A percentile compares a stretch with the other conserved stretches of the same genome.
phyloP scores from a whole-genome alignment of 768 basidiomycete genomes.

The Lactifluus hygrophoroides region DNA sequence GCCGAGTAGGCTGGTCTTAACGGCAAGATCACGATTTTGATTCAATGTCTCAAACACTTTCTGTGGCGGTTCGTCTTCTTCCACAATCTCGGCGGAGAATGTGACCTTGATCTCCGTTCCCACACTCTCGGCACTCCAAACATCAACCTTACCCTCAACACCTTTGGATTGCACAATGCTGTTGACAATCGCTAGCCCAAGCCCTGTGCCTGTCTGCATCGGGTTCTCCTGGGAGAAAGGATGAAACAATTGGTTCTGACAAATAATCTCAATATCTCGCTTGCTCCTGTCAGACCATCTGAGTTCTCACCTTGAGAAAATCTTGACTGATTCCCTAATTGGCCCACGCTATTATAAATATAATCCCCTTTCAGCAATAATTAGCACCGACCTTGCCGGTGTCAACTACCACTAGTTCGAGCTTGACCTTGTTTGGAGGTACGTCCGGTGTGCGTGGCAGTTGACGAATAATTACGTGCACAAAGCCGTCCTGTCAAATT shows the following conservation, averaged over 20 bases:
- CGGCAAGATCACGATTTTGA: conserved; percentile 23
- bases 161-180: conserved; percentile 82
- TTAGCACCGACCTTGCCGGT: conserved; percentile 66
- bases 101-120: conserved; percentile 89
- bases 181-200: conserved; percentile 92
- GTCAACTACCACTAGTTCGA: conserved; percentile 81
- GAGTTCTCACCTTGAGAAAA: conserved; percentile 66
- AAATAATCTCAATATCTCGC: background rate
- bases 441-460: conserved; percentile 48
- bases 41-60: conserved; percentile 24
- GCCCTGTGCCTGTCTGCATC: conserved; percentile 83
- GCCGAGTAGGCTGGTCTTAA: conserved; percentile 55
- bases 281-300: background rate
- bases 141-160: conserved; percentile 87
- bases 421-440: conserved; percentile 51
- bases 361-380: background rate
- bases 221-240: conserved; percentile 98
- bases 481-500: conserved; percentile 59
- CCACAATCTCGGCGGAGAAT: conserved; percentile 60
- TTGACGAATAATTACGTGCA: conserved; percentile 78
- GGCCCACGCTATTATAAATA: background rate
- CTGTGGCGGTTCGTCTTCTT: conserved; percentile 29
- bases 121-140: conserved; percentile 81
- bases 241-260: conserved; percentile 89
- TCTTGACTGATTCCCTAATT: conserved; percentile 80